Evolutionary conservation across 305 asterid species (phyloP).

Genomic region (Fraxinus latifolia): DNA sequence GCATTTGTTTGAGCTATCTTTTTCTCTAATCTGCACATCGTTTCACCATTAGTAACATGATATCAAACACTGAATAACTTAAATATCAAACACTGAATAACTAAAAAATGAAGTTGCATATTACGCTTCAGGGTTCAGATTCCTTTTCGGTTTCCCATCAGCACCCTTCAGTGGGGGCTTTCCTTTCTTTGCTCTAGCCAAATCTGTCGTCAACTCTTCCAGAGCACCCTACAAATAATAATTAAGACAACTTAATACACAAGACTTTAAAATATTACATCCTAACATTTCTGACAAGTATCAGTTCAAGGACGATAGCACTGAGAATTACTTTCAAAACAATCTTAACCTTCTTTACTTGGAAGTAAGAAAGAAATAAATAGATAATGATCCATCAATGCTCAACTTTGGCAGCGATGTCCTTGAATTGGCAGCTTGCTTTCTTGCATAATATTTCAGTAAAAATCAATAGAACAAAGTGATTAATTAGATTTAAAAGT

Average conservation of each 20-base stretch:
- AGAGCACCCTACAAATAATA: constrained; percentile 45
- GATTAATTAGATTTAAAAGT: neutral
- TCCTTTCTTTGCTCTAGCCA: constrained; percentile 82
- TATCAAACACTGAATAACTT: neutral
- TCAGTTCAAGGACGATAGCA: neutral
- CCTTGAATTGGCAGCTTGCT: neutral
- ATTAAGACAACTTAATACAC: constrained; percentile 2
- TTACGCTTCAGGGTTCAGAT: constrained; percentile 82
- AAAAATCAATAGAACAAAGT: neutral
- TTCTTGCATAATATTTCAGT: neutral
- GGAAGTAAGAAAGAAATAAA: neutral
- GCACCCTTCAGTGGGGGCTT: constrained; percentile 70
- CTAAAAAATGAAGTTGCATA: constrained; percentile 15
- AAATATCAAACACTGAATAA: neutral
- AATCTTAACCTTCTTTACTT: neutral
- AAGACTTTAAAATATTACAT: neutral
- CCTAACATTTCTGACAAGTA: neutral
- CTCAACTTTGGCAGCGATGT: constrained; percentile 8
- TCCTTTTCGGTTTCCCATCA: constrained; percentile 85
- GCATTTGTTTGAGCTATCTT: constrained; percentile 67
- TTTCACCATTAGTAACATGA: constrained; percentile 25
- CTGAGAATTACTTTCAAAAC: neutral
- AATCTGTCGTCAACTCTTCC: constrained; percentile 68
- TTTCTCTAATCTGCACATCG: constrained; percentile 67
- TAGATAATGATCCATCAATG: neutral